Evolutionary conservation across 805 yeast species (phyloP).

Genomic region (Cyberlindnera maritima): DNA sequence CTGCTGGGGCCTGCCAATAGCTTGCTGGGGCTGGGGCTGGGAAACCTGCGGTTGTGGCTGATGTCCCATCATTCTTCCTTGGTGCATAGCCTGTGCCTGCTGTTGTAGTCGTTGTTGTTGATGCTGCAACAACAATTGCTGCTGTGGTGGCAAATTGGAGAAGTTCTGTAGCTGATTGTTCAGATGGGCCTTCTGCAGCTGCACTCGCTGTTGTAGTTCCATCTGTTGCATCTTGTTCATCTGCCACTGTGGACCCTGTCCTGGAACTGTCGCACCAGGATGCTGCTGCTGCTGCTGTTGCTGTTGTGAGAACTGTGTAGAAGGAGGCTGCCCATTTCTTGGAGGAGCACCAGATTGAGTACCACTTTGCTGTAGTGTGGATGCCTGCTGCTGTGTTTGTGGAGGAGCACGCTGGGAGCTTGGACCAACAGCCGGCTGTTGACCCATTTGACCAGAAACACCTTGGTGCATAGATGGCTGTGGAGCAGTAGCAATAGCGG

Average conservation of each 20-base stretch:
- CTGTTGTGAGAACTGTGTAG: conserved; percentile 11
- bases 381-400: conserved; percentile 10
- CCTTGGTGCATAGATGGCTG: not conserved
- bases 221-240: conserved; percentile 22
- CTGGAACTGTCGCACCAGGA: not conserved
- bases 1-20: not conserved
- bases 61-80: conserved; percentile 10
- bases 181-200: conserved; percentile 24
- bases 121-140: conserved; percentile 19
- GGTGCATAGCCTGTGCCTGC: conserved; percentile 15
- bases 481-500: conserved; percentile 7
- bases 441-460: not conserved
- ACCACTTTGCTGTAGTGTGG: conserved; percentile 5
- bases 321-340: not conserved
- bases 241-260: conserved; percentile 13
- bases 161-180: conserved; percentile 21
- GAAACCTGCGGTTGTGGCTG: conserved; percentile 19
- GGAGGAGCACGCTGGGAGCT: not conserved
- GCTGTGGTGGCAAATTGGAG: conserved; percentile 18
- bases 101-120: conserved; percentile 13
- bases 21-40: not conserved
- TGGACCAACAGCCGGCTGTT: conserved; percentile 10
- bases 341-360: not conserved
- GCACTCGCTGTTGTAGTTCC: conserved; percentile 25
- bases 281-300: conserved; percentile 9